Evolutionary conservation across 306 rosid species (phyloP).

Genomic region (Crotalaria pallida): DNA sequence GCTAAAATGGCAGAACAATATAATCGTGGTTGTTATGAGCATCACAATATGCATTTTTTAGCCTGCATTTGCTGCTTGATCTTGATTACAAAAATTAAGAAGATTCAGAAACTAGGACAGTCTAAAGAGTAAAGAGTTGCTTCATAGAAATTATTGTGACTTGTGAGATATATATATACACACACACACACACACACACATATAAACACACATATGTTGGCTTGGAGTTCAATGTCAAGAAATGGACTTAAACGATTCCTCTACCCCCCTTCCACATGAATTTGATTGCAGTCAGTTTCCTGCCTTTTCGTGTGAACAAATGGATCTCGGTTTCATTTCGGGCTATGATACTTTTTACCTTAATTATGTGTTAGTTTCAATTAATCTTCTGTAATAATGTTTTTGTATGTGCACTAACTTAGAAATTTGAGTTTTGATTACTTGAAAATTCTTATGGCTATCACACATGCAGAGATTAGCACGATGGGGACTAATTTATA

Average conservation of each 20-base stretch:
- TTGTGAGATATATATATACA: not conserved
- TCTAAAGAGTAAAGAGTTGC: not conserved
- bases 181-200: too few species aligned
- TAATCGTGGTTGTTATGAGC: not conserved
- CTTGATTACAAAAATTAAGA: not conserved
- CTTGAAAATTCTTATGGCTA: not conserved
- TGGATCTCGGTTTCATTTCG: not conserved
- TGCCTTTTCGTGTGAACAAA: not conserved
- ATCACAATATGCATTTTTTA: not conserved
- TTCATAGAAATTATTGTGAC: not conserved
- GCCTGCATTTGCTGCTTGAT: not conserved
- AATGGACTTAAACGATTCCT: not conserved
- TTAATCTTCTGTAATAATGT: not conserved
- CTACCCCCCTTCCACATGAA: not conserved
- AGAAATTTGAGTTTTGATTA: not conserved
- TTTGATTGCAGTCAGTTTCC: not conserved
- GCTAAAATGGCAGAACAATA: not conserved
- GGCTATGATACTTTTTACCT: not conserved
- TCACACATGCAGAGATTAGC: slow-evolving; percentile 51
- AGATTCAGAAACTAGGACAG: not conserved
- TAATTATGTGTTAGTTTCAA: not conserved
- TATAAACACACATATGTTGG: too few species aligned
- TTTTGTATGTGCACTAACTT: not conserved
- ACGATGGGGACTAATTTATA: slow-evolving; percentile 53
- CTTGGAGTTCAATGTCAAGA: not conserved